Conservation (phyloP, 495 filamentous ascomycete species). For the Pseudoneurospora amorphoporcata region DNA sequence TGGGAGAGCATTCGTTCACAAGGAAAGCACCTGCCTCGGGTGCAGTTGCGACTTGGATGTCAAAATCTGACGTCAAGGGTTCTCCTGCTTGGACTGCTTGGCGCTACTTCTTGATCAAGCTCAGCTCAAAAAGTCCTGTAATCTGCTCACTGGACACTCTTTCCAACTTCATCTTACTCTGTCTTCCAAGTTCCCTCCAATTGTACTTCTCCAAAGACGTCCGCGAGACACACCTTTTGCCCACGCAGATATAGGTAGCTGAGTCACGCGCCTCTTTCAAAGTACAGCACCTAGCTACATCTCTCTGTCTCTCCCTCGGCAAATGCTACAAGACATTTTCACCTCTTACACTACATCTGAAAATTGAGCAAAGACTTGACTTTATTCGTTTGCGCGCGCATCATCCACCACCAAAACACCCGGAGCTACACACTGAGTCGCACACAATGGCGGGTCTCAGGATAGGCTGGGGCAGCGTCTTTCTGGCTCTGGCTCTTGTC, state of each 20-base stretch:
- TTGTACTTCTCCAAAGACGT: not conserved
- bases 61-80: not conserved
- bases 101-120: not conserved
- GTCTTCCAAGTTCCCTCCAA: not conserved
- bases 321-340: not conserved
- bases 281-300: not conserved
- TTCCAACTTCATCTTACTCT: not conserved
- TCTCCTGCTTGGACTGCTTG: not conserved
- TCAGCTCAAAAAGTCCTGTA: not conserved
- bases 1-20: not conserved
- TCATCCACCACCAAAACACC: not conserved
- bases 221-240: not conserved
- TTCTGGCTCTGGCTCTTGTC: slow-evolving; percentile 39
- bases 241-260: not conserved
- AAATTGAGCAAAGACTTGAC: not conserved
- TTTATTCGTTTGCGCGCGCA: not conserved
- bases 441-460: slow-evolving; percentile 28
- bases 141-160: not conserved
- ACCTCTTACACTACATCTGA: not conserved
- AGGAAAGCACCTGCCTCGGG: not conserved
- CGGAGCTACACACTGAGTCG: not conserved
- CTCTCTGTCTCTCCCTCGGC: not conserved
- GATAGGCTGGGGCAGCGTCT: slow-evolving; percentile 29
- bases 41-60: not conserved
- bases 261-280: not conserved